Percentiles rank a stretch among this genome's conserved stretches.
phyloP scores from a whole-genome alignment of 345 rosid species.

The Clarkia xantiana region DNA sequence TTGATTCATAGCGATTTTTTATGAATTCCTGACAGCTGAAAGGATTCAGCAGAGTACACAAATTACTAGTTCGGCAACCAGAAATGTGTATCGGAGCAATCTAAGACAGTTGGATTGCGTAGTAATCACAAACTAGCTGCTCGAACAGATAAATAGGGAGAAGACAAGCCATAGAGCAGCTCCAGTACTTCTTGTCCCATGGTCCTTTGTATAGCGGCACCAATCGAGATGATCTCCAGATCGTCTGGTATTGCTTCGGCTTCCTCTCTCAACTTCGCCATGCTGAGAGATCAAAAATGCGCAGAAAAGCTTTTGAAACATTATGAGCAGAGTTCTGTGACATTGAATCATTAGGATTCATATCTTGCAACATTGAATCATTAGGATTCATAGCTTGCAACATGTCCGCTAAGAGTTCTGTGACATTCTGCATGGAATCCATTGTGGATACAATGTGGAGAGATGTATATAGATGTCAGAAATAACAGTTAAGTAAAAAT shows the following conservation, averaged over 20 bases:
- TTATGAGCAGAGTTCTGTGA: no score
- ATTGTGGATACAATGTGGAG: constrained; percentile 47
- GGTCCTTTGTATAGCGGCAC: constrained; percentile 57
- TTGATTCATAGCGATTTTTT: no score
- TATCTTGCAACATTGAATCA: constrained; percentile 56
- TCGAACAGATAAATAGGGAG: background rate
- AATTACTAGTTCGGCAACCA: background rate
- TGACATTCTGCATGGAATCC: constrained; percentile 67
- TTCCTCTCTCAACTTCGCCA: constrained; percentile 28
- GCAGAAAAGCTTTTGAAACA: background rate
- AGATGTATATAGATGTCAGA: background rate
- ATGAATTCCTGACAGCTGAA: no score
- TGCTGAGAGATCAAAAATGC: constrained; percentile 4
- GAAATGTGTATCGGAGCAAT: no score
- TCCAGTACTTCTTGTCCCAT: constrained; percentile 92
- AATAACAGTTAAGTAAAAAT: background rate
- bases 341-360: constrained; percentile 46
- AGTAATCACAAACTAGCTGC: no score
- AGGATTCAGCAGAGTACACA: no score
- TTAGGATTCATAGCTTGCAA: constrained; percentile 75
- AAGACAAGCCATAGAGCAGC: constrained; percentile 75
- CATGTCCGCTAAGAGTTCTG: constrained; percentile 87
- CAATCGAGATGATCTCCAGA: constrained; percentile 64
- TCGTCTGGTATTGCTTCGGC: constrained; percentile 27
- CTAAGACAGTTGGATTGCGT: no score